Evolutionary conservation across 345 rosid species (phyloP), one percentile per base, ranked within the genome.

Genomic region (Eucalyptus urophylla): DNA sequence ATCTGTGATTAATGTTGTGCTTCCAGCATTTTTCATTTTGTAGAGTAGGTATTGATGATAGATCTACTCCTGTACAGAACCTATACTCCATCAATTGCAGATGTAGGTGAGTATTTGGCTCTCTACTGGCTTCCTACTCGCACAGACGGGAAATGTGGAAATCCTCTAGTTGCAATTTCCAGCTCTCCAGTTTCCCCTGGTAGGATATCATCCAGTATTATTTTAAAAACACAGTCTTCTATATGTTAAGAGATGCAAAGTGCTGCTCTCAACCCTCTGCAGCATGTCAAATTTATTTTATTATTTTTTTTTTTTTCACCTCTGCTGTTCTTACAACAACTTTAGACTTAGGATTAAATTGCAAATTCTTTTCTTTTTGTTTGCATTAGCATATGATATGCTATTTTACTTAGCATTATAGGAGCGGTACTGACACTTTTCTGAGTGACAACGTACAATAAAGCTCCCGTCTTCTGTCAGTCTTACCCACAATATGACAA

Each of bases 71-170:
- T 25, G 85, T 83, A 43, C 95, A 97, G 99, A 90, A 87, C 90
- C 67, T 95, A 95, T 92, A 95, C 95, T 91, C 99, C 99, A 49
- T 92, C 97, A n/a, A 96, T 96, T 86, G 96, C 95, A 90, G 99
- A 97, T 90, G 98, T 97, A 45, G 99, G 96, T 49, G 92, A 92
- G 87, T 97, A 94, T 92, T 93, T 97, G 92, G 96, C 96, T 87
- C 87, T 97, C 80, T 92, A 92, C 89, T 97, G 99, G 99, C 89
- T 94, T 90, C 99, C 99, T 51, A 94, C 92, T 81, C 99, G 99
- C 47, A 93, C 91, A 49, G 99, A 97, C 87, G 97, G 99, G 43
- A 97, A 96, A 93, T 91, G 94, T 60, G 99, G 99, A 90, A 95
- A 94, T 91, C 97, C 98, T 80, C 92, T 97, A 90, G 93, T 95